Base-by-base conservation (phyloP, 441 rosid species). In the Breynia disticha region DNA sequence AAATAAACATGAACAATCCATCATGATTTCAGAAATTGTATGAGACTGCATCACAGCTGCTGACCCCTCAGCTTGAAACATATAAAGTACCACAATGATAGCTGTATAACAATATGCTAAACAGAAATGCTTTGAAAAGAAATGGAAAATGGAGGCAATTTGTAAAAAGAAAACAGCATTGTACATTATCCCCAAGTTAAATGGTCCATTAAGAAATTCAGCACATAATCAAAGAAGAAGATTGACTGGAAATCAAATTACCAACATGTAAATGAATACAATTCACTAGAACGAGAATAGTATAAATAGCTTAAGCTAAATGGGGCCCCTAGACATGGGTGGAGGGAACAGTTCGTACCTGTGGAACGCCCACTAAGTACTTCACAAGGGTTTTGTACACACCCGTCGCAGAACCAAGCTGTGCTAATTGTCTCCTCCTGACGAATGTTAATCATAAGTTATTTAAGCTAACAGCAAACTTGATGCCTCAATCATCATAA, bases 311-410 rank as follows among this genome's bases (percentile, higher is more conserved):
- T 1, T 4, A 39, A 39, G 11, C 43, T 14, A 39, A 39, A 39
- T 1, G 15, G 11, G 43, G 43, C 11, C 43, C 43, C 12, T 39
- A 1, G 43, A 39, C 15, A 39, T 2, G 12, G 43, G 43, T 9
- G 43, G 4, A 39, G 2, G 16, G 24, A 39, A 7, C 54, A 41
- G 45, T 46, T 22, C 52, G 1, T 74, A 88, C 98, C 90, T 91
- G 84, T 18, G 98, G 97, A 75, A 91, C 98, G 63, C 98, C 98
- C 46, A 91, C 97, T 78, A 91, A 79, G 76, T 91, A 91, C 76
- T 91, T 91, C 50, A 91, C 95, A 62, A 91, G 82, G 71, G 97
- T 91, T 79, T 86, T 91, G 58, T 91, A 91, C 60, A 91, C 98
- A 72, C 98, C 98, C 51, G 95, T 79, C 11, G 95, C 98, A 67